Evolutionary conservation across 768 basidiomycete genomes (phyloP), one percentile per base, ranked within the genome.

Genomic region (Pleurotus salmoneostramineus): DNA sequence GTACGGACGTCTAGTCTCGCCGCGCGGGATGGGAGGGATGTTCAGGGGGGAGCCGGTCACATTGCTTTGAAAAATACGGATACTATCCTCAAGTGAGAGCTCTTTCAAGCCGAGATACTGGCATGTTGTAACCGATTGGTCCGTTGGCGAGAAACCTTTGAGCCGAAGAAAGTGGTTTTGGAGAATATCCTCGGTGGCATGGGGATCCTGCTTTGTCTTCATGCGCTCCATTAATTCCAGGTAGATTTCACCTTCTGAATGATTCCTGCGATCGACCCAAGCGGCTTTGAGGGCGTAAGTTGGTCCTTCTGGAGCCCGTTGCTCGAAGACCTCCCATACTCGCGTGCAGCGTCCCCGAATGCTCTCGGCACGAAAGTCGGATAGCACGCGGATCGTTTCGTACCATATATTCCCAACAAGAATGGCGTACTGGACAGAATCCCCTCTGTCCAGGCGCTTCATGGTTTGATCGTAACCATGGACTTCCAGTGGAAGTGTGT

Each of bases 401-500:
- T 54, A 59, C 10, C 27, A 31, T 36, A 34, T 59, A 17, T 34
- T 52, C 12, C n/a, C 14, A 31, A 59, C 52, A 8, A 27, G 50
- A 21, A 56, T 21, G 34, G 44, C 52, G 36, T 59, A 59, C 17
- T 55, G n/a, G 21, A 27, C 3, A 27, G 21, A 27, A 27, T 27
- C 21, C n/a, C 31, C 43, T 48, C 15, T 17, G 15, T 46, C 58
- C n/a, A 46, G 32, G 51, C 54, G 52, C 14, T 34, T 36, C 11
- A 59, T 40, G 4, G 58, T 59, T 14, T 51, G 58, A 21, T 59
- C 42, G 58, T 59, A 59, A 35, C 58, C 58, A 34, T 51, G 50
- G 31, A 27, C 3, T n/a, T 36, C 14, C 50, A 34, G 50, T n/a
- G 50, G 50, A 27, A 27, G 21, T 3, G 21, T 27, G 21, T n/a